phyloP scores from a whole-genome alignment of 257 asterid genomes.

The Gentiana macrophylla region DNA sequence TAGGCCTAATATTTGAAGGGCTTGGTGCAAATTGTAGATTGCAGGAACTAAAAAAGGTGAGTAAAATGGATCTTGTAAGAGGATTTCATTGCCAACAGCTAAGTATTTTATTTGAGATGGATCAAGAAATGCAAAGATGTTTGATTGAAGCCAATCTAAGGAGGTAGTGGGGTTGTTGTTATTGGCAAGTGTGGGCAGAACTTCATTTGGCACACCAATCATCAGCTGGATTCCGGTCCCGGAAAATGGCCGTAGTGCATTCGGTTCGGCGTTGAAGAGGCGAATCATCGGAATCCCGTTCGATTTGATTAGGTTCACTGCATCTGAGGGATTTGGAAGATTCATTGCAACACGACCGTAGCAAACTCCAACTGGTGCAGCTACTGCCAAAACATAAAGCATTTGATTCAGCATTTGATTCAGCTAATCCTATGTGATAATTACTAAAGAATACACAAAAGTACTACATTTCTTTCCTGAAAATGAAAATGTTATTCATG shows the following conservation, averaged over 20 bases:
- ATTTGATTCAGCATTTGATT: background rate
- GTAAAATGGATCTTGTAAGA: conserved; percentile 41
- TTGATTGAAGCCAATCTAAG: conserved; percentile 41
- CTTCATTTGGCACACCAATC: conserved; percentile 62
- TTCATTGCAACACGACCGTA: conserved; percentile 48
- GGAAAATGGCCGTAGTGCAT: conserved; percentile 34
- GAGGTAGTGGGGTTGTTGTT: conserved; percentile 25
- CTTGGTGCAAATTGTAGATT: conserved; percentile 35
- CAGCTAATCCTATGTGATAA: too few relatives aligned
- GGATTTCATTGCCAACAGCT: conserved; percentile 56
- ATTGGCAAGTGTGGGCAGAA: conserved; percentile 53
- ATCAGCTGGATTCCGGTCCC: conserved; percentile 44
- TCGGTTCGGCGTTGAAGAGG: conserved; percentile 48
- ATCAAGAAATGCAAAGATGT: conserved; percentile 31
- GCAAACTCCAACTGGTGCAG: conserved; percentile 63
- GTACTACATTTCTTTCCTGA: too few relatives aligned
- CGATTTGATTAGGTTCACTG: conserved; percentile 32
- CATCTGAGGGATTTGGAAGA: conserved; percentile 40
- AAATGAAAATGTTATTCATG: too few relatives aligned
- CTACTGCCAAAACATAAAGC: conserved; percentile 14
- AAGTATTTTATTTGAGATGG: conserved; percentile 44
- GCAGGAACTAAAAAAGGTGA: conserved; percentile 40
- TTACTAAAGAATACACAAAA: too few relatives aligned
- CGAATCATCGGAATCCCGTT: conserved; percentile 41
- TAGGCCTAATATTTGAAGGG: conserved; percentile 38